Conservation (phyloP, 225 moss, liverwort and hornwort genomes). For the Anthoceros angustus region DNA sequence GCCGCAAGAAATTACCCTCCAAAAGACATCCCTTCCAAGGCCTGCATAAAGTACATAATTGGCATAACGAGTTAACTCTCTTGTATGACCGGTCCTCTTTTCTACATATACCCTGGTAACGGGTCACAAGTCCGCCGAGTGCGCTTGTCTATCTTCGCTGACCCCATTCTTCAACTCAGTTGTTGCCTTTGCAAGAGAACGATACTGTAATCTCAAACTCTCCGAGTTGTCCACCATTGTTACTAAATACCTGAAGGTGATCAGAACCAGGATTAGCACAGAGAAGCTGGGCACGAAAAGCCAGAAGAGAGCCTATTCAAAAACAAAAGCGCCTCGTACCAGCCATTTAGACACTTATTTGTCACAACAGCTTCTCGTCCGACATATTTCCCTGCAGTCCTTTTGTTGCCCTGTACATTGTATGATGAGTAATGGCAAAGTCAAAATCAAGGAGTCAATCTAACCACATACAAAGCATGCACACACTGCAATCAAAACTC, state of each 20-base stretch:
- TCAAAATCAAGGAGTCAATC: too few species aligned
- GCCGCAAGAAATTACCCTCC: background rate
- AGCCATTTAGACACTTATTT: conserved; percentile 1
- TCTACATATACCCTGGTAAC: background rate
- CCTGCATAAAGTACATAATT: background rate
- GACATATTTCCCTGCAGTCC: background rate
- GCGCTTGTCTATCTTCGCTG: background rate
- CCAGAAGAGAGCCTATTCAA: background rate
- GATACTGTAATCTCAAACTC: background rate
- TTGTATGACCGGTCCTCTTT: background rate
- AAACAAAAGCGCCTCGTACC: background rate
- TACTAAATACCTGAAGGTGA: background rate
- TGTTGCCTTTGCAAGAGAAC: background rate
- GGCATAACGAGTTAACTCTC: background rate
- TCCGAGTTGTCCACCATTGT: background rate
- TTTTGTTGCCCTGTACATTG: background rate
- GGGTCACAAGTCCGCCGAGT: background rate
- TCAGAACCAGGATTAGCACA: background rate
- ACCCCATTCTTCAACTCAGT: background rate
- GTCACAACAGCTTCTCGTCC: background rate
- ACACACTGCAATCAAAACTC: background rate
- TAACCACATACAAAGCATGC: too few species aligned
- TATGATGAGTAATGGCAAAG: too few species aligned
- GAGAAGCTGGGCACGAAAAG: background rate
- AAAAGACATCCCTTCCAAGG: background rate